These are phyloP conservation scores for Oryza punctata DNA, from an alignment of 176 grass and related monocot genomes.

Conservation along the genomic window DNA sequence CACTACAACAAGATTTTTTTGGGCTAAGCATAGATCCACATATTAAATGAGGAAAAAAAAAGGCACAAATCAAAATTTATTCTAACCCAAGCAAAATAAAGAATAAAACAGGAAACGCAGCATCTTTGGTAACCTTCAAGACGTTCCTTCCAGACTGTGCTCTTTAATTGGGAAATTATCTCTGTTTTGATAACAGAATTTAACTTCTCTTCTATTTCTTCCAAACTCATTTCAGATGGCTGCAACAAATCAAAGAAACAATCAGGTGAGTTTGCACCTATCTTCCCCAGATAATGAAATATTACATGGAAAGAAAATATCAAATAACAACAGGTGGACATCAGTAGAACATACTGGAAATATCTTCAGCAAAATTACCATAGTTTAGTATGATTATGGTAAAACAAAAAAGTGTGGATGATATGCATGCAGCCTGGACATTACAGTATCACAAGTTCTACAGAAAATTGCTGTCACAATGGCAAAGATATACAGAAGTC, in stretches of 20 bases:
- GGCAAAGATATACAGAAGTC: not conserved
- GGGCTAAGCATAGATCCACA: not conserved
- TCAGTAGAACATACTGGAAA: not conserved
- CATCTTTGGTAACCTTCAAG: constrained; percentile 70
- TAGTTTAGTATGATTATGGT: not conserved
- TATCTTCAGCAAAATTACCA: not conserved
- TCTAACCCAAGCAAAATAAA: constrained; percentile 33
- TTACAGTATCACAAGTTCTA: not conserved
- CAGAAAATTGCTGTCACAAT: not conserved
- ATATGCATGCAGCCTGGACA: not conserved
- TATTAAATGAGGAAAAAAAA: not conserved
- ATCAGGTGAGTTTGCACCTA: constrained; percentile 15
- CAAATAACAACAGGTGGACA: not conserved
- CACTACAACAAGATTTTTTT: not conserved
- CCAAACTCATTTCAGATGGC: constrained; percentile 95
- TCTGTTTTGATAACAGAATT: constrained; percentile 74
- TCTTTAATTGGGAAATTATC: constrained; percentile 85
- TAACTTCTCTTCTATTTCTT: constrained; percentile 94
- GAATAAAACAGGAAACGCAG: constrained; percentile 11
- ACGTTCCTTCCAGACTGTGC: constrained; percentile 93
- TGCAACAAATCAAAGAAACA: constrained; percentile 55
- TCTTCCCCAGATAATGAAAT: not conserved
- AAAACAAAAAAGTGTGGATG: not conserved
- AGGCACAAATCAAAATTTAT: not conserved
- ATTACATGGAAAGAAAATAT: not conserved